Conservation (phyloP, 108 stramenopile genomes). For the Nitzschia sp. region DNA sequence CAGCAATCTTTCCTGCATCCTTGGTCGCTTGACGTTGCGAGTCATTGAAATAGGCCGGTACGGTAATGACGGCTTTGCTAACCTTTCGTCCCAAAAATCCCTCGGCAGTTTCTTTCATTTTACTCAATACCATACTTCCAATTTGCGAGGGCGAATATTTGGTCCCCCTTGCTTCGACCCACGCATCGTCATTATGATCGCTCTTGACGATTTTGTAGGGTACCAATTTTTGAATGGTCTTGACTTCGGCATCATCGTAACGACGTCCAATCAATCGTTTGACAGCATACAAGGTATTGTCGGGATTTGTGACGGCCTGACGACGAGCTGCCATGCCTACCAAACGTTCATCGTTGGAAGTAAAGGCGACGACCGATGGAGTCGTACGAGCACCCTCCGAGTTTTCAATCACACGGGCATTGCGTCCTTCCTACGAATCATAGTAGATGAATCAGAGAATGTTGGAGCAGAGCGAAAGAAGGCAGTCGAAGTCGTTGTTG, state of each 20-base stretch:
- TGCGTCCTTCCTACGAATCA: conserved; percentile 77
- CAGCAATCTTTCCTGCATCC: conserved; percentile 98
- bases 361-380: conserved; percentile 96
- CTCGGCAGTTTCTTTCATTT: conserved; percentile 99
- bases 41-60: conserved; percentile 99
- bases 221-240: conserved; percentile 88
- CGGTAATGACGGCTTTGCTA: conserved; percentile 97
- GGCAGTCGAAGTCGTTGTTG: not conserved
- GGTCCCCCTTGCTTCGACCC: conserved; percentile 93
- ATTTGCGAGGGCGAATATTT: conserved; percentile 98
- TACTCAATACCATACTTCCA: conserved; percentile 97
- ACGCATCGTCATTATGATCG: conserved; percentile 93
- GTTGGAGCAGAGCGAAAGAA: no score
- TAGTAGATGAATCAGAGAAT: no score
- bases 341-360: conserved; percentile 89
- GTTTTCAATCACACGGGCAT: conserved; percentile 98
- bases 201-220: conserved; percentile 98
- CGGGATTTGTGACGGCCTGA: conserved; percentile 99
- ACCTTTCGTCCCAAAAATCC: conserved; percentile 96
- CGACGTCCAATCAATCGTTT: conserved; percentile 98
- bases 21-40: conserved; percentile 98
- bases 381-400: conserved; percentile 99
- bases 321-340: conserved; percentile 97
- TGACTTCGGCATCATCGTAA: conserved; percentile 91
- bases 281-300: conserved; percentile 98